Evolutionary conservation across 2,329 filamentous ascomycete species (phyloP).

Genomic region (Aspergillus arachidicola): DNA sequence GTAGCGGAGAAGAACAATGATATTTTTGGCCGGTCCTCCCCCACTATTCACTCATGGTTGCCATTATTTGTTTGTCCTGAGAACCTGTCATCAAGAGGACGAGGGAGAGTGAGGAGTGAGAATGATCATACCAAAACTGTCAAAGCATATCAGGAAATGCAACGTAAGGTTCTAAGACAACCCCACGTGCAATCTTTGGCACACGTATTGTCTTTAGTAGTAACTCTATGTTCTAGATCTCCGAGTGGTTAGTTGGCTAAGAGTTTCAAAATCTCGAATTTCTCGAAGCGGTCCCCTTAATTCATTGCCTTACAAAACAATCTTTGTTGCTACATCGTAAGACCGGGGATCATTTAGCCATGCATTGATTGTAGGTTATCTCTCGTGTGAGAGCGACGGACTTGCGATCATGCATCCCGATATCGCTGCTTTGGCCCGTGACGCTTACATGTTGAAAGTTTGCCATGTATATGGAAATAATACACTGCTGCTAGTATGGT

Average conservation of each 20-base stretch:
- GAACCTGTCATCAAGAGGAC: not conserved
- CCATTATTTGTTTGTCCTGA: not conserved
- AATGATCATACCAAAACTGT: not conserved
- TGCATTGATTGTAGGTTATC: not conserved
- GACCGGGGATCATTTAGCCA: not conserved
- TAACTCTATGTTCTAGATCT: not conserved
- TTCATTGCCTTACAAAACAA: not conserved
- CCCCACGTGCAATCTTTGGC: not conserved
- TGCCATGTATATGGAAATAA: not conserved
- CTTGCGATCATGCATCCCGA: not conserved
- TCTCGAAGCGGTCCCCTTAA: not conserved
- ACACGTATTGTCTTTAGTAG: not conserved
- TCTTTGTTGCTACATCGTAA: not conserved
- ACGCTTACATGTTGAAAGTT: not conserved
- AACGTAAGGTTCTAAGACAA: not conserved
- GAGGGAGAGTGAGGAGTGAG: not conserved
- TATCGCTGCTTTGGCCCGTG: not conserved
- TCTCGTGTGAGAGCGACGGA: not conserved
- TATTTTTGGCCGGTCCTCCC: not conserved
- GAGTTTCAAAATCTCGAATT: not conserved
- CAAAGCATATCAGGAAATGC: not conserved
- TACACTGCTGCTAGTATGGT: not conserved
- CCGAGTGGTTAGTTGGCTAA: not conserved
- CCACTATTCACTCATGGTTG: not conserved
- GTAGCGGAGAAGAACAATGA: conserved; percentile 39